Conservation (phyloP, 495 filamentous ascomycete species). For the Recurvomyces mirabilis region DNA sequence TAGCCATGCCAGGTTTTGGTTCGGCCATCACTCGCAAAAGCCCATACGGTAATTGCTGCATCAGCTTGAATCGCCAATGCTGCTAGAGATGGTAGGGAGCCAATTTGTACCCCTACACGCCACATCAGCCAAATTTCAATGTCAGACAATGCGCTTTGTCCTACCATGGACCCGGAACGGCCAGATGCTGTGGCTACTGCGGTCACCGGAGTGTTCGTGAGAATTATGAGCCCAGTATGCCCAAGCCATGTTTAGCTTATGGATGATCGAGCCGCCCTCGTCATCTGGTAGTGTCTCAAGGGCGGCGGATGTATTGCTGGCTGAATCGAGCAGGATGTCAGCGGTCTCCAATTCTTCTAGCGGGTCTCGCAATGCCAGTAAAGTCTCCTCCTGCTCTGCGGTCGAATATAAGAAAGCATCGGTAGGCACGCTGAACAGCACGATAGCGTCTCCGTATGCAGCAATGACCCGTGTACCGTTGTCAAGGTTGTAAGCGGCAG, state of each 20-base stretch:
- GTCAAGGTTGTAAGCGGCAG: constrained; percentile 45
- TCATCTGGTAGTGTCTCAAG: neutral
- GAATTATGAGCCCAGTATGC: no score
- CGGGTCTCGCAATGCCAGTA: neutral
- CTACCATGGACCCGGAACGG: neutral
- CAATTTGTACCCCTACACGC: neutral
- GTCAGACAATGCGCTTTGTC: neutral
- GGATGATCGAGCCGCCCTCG: neutral
- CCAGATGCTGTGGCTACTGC: no score
- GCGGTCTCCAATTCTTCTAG: neutral
- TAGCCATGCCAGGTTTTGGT: no score
- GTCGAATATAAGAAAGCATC: constrained; percentile 33
- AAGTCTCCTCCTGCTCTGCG: constrained; percentile 13
- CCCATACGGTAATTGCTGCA: neutral
- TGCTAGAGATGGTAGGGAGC: neutral
- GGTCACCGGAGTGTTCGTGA: no score
- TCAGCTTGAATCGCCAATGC: neutral
- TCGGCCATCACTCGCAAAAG: no score
- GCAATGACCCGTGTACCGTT: constrained; percentile 53
- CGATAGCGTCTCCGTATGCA: constrained; percentile 42
- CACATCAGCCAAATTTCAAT: neutral
- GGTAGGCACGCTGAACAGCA: constrained; percentile 52
- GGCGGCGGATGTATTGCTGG: neutral
- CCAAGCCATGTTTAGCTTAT: neutral
- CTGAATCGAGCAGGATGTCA: neutral